Percentiles rank a stretch among this genome's conserved stretches.
These are phyloP conservation scores for Penicillium sp. DNA, from an alignment of 2,329 filamentous ascomycete species.

Conservation along the genomic window DNA sequence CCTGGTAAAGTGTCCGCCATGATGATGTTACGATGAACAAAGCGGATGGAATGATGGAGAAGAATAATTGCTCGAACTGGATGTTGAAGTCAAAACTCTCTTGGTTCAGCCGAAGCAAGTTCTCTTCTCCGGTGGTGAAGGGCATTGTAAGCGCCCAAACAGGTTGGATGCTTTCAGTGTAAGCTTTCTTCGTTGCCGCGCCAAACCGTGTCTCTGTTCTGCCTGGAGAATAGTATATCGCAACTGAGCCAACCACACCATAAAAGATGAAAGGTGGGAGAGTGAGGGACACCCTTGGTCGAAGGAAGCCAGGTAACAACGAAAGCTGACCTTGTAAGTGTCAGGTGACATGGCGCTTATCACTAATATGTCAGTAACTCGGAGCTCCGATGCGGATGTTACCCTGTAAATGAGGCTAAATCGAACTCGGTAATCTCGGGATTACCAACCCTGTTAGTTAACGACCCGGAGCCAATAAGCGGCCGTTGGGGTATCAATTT, in stretches of 20 bases:
- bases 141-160: not conserved
- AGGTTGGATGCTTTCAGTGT: not conserved
- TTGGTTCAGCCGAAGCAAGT: not conserved
- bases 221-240: not conserved
- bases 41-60: not conserved
- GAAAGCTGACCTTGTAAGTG: not conserved
- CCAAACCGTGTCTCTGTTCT: not conserved
- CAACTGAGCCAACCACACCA: not conserved
- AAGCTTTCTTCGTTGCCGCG: not conserved
- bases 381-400: not conserved
- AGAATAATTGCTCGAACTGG: not conserved
- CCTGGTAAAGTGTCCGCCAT: not conserved
- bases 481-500: no score
- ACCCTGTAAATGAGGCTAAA: not conserved
- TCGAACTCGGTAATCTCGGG: not conserved
- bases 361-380: no score
- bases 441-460: not conserved
- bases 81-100: not conserved
- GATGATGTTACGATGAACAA: not conserved
- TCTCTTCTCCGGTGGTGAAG: not conserved
- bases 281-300: not conserved
- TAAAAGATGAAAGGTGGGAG: not conserved
- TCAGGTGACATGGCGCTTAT: not conserved
- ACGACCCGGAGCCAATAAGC: not conserved
- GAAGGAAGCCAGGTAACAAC: not conserved